Evolutionary conservation across 129 eudicot species (phyloP), one percentile per base, ranked within the genome.

Genomic region (Deinandra increscens): DNA sequence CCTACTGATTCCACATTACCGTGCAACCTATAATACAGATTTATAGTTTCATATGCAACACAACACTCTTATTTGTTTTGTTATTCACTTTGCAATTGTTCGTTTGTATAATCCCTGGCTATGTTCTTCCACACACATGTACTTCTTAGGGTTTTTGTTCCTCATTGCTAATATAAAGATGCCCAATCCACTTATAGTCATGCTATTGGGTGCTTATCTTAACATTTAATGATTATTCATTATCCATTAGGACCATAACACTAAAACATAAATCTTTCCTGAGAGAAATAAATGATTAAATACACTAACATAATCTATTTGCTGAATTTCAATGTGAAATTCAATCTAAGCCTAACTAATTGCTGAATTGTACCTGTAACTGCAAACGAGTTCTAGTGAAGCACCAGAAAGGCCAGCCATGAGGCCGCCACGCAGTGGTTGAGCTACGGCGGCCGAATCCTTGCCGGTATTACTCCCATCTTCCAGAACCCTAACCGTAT

Each of bases 1-100:
- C 81, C 91, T 80, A 93, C 75, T 4, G 97, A 84, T 70, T 89
- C 90, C 50, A 93, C 88, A 79, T 93, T 89, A n/a, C 98, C 98
- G 49, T 93, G 98, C 86, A 93, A 79, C 88, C 98, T 93, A 78
- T 68, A 69, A 50, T 39, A 59, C 49, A 51, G 65, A 37, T 59
- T 59, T 58, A 75, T 36, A n/a, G 29, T 38, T 37, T 50, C 20
- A 74, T 29, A 64, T 1, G 56, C 49, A 34, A 23, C 65, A 74
- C 15, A 11, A 50, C 11, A 64, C 61, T 53, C 23, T 60, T 34
- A 36, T 8, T 34, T 60, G 49, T 34, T 36, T 12, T 12, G 31
- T 60, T 68, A 33, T 68, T 68, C 62, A 49, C 36, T 33, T 50
- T 50, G 18, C 20, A 46, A 33, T 9, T 49, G 46, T 14, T 33